A percentile compares a stretch with the other conserved stretches of the same genome.
Conservation (phyloP, 2,329 filamentous ascomycete genomes). For the Fusarium phyllophilum region DNA sequence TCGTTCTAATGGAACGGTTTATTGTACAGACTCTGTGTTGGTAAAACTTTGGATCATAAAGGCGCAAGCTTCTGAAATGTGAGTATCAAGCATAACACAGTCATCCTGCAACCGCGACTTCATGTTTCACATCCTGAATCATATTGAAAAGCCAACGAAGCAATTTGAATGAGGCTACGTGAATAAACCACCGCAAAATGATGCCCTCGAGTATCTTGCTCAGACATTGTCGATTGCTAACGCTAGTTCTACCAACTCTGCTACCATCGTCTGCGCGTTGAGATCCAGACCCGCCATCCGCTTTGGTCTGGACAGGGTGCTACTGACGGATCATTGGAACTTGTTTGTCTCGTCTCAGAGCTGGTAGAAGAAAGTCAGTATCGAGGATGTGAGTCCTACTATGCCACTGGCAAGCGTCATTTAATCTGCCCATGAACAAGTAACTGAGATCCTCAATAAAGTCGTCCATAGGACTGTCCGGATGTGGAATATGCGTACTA, state of each 20-base stretch:
- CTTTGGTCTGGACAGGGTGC: not conserved
- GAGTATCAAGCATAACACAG: not conserved
- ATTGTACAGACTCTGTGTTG: too few species aligned
- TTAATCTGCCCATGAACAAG: fast-evolving
- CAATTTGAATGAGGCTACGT: fast-evolving
- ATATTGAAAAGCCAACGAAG: fast-evolving
- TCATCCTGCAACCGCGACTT: not conserved
- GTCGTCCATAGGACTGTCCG: not conserved
- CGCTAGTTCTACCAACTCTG: not conserved
- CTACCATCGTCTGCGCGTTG: not conserved
- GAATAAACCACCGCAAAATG: fast-evolving
- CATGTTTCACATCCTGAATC: not conserved
- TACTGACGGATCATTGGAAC: not conserved
- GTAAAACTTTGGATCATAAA: not conserved
- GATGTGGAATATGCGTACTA: not conserved
- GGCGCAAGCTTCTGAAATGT: not conserved
- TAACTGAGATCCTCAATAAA: not conserved
- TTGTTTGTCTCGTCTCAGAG: not conserved
- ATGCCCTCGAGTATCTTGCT: fast-evolving
- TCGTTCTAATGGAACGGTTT: too few species aligned
- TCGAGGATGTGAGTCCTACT: not conserved
- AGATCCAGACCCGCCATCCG: fast-evolving
- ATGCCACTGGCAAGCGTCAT: fast-evolving
- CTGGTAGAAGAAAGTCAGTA: not conserved
- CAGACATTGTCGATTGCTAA: not conserved